A percentile compares a stretch with the other conserved stretches of the same genome.
Conservation (phyloP, 179 eudicot genomes). For the Amaranthus tricolor region DNA sequence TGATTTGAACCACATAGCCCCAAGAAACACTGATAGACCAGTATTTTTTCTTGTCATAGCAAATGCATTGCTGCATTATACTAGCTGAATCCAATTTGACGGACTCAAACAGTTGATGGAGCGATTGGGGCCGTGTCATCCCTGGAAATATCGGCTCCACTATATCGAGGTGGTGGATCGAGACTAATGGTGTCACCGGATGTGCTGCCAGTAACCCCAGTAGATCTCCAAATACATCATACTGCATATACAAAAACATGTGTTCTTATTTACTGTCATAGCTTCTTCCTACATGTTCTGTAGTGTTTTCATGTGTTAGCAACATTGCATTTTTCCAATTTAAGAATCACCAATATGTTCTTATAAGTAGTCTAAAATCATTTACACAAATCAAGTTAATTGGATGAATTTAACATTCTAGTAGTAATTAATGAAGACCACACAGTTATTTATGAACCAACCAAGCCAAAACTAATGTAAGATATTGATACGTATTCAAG, state of each 20-base stretch:
- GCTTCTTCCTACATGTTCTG: too few species aligned
- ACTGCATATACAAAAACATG: conserved; percentile 38
- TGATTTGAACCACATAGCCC: conserved; percentile 74
- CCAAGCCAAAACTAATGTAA: too few species aligned
- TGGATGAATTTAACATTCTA: background rate
- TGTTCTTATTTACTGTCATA: background rate
- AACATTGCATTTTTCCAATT: background rate
- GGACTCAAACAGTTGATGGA: conserved; percentile 47
- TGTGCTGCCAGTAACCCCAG: conserved; percentile 72
- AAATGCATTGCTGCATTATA: conserved; percentile 76
- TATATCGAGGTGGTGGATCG: conserved; percentile 76
- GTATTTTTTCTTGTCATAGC: conserved; percentile 55
- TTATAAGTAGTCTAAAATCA: background rate
- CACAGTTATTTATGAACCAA: too few species aligned
- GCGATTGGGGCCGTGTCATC: conserved; percentile 50
- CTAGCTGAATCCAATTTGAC: conserved; percentile 60
- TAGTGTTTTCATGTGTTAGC: background rate
- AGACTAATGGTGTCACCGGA: conserved; percentile 72
- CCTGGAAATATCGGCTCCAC: conserved; percentile 70
- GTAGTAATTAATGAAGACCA: too few species aligned
- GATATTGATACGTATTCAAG: too few species aligned
- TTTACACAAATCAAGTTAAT: background rate
- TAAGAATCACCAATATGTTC: background rate
- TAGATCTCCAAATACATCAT: conserved; percentile 65
- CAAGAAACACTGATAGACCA: conserved; percentile 81